A percentile compares a stretch with the other conserved stretches of the same genome.
Evolutionary conservation across 1,284 basidiomycete genomes (phyloP).

Genomic region (Grifola frondosa): DNA sequence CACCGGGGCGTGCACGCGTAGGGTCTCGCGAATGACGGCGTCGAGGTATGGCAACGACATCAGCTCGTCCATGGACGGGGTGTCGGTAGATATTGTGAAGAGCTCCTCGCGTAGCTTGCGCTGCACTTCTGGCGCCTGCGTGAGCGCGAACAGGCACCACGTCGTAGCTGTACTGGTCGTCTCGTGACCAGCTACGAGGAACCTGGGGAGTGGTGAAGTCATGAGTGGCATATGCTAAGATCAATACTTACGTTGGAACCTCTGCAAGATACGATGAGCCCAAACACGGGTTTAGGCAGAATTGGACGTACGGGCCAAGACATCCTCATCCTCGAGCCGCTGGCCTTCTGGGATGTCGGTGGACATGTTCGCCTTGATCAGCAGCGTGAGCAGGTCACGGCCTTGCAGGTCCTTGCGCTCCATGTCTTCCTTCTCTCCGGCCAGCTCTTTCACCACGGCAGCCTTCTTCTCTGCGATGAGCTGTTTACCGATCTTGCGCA

Average conservation of each 20-base stretch:
- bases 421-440: conserved; percentile 3
- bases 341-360: conserved; percentile 42
- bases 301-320: conserved; percentile 49
- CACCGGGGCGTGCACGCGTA: conserved; percentile 71
- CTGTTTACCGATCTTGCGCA: conserved; percentile 35
- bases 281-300: too few relatives aligned
- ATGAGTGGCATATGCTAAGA: neutral
- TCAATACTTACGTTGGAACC: neutral
- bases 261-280: fast-evolving
- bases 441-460: conserved; percentile 16
- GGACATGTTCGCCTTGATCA: conserved; percentile 50
- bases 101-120: conserved; percentile 71
- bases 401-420: conserved; percentile 21
- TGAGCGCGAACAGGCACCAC: conserved; percentile 68
- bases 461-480: conserved; percentile 43
- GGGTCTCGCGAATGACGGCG: conserved; percentile 66
- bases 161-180: conserved; percentile 49
- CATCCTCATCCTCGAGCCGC: conserved; percentile 51
- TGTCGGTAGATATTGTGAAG: conserved; percentile 34
- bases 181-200: conserved; percentile 52
- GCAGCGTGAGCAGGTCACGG: conserved; percentile 32
- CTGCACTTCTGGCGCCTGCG: conserved; percentile 56
- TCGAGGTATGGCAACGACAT: conserved; percentile 62
- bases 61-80: conserved; percentile 57
- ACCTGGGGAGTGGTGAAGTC: conserved; percentile 11